Evolutionary conservation across 2,329 filamentous ascomycete species (phyloP), one percentile per base, ranked within the genome.

Genomic region (Pyrenochaeta sp.): DNA sequence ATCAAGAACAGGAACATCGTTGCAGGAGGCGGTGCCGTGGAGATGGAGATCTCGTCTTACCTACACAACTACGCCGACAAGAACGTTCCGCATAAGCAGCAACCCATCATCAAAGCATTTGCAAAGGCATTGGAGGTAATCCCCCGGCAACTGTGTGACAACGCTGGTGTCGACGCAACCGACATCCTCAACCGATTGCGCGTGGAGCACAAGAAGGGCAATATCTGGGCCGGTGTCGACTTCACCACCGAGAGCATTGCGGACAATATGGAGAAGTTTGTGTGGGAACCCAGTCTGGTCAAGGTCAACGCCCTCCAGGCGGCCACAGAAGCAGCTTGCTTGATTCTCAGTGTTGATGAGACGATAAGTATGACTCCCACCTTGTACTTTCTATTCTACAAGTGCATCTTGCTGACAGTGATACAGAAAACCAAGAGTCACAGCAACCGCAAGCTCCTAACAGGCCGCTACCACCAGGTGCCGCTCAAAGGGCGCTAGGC

Each of bases 291-390:
- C 5, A 90, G 91, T 42, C 82, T 98, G 61, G 91, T 99, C 74
- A 99, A 99, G 87, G 84, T 96, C 77, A 99, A 99, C 77, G 95
- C 95, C 64, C 90, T 99, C 62, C 92, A 97, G 81, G 94, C 95
- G 17, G 95, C 95, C 45, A 93, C 93, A 29, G 95, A 99, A 80
- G 95, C 95, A 18, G 90, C 90, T 66, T 99, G 95, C 81, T 80
- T 99, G 81, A 98, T 99, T 65, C 81, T 99, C 69, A 90, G 92
- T 67, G 95, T 99, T 51, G 95, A 99, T 74, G 95, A 99, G 86
- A 99, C 95, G 30, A 98, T 99, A 79, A 92, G 88, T 85, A 80
- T 68, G 82, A 73, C 47, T 46, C 37, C 23, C 45, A 17, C 14
- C 15, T 21, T 20, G n/a, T 37, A 18, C 30, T 11, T 6, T 23